Evolutionary conservation across 345 rosid genomes (phyloP).

Genomic region (Citrus maxima): DNA sequence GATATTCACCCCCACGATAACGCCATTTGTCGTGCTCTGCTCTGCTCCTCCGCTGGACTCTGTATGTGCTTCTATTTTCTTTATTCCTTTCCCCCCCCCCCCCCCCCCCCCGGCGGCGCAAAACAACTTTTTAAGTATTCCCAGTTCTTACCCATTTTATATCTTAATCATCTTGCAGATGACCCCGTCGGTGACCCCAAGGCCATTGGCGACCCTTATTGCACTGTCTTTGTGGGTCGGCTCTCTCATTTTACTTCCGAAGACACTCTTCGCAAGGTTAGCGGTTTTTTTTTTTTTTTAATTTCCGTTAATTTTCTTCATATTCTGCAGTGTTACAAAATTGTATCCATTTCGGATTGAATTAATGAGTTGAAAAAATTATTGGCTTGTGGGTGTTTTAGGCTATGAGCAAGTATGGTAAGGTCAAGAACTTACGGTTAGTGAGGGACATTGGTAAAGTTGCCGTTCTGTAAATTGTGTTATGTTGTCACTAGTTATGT

Average conservation of each 20-base stretch:
- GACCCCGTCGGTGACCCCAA: constrained; percentile 84
- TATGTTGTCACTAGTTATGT: neutral
- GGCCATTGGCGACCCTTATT: constrained; percentile 65
- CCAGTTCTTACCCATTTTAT: neutral
- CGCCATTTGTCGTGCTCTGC: constrained; percentile 74
- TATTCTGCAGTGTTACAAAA: too few relatives aligned
- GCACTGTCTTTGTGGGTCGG: constrained; percentile 76
- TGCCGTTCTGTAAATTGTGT: neutral
- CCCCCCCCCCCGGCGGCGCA: too few relatives aligned
- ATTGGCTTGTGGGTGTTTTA: constrained; percentile 18
- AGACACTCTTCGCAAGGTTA: constrained; percentile 54
- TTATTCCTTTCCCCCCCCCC: neutral
- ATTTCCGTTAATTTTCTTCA: too few relatives aligned
- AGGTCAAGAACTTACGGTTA: constrained; percentile 75
- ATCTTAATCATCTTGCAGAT: constrained; percentile 35
- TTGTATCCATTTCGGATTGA: neutral
- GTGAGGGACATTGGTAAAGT: constrained; percentile 81
- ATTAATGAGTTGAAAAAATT: neutral
- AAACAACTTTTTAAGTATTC: neutral
- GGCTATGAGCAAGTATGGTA: constrained; percentile 89
- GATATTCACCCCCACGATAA: constrained; percentile 77
- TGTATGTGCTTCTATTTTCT: constrained; percentile 33
- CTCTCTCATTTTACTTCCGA: constrained; percentile 78
- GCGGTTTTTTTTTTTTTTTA: too few relatives aligned
- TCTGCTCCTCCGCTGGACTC: constrained; percentile 80